Evolutionary conservation across 1,284 basidiomycete species (phyloP), one percentile per base, ranked within the genome.

Genomic region (Coniophora puteana): DNA sequence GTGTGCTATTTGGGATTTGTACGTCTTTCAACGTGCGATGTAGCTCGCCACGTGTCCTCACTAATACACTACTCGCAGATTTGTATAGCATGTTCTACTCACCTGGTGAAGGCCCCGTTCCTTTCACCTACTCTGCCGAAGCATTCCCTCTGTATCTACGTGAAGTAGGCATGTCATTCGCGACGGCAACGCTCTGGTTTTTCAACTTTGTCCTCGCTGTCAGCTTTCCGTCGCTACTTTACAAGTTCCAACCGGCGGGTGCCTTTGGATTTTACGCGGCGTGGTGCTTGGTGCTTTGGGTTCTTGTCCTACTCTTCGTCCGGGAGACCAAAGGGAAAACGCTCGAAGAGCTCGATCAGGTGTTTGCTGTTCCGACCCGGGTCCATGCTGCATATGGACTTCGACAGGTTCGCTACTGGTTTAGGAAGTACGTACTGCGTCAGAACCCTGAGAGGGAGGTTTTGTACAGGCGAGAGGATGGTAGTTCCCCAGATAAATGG

Each of bases 291-390:
- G 12, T 33, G 2, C 5, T 33, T 5, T 33, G 31, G 31, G 34
- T 80, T 29, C 67, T 77, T 23, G 68, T 81, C 45, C 66, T 83
- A 27, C 59, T 81, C 17, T 82, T 86, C 51, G 71, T 89, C 5
- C 87, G 85, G 26, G 89, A 93, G 69, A 93, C 89, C 23, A 92
- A 89, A 65, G 74, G 79, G 3, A 74, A 82, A 41, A 83, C 87
- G 2, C 74, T 93, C 22, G 89, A 93, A 61, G 72, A 74, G 41
- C 51, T 73, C n/a, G 69, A 72, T 32, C 66, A 66, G 56, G 80
- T 92, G 39, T 93, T 92, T 67, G 72, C 74, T 23, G 76, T 91
- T 2, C 82, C 86, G 2, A 78, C 79, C 16, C 56, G 53, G 14
- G 63, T 66, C 6, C 84, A 85, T 50, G 79, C 83, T 22, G 59